phyloP scores from a whole-genome alignment of 2,329 filamentous ascomycete species.

The Conoideocrella luteorostrata region DNA sequence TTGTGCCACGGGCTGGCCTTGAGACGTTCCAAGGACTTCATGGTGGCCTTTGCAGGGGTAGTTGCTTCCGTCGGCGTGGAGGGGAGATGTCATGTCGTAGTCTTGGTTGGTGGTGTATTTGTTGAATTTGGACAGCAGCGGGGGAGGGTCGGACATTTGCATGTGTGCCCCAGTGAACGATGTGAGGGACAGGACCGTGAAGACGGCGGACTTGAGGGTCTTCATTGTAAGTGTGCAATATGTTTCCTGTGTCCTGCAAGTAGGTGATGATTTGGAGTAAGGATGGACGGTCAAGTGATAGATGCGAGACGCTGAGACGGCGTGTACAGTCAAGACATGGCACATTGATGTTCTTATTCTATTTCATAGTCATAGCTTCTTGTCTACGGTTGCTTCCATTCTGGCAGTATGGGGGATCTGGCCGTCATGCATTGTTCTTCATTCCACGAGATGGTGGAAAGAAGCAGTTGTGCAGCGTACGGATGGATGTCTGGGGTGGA shows the following conservation, averaged over 20 bases:
- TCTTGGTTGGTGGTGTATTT: constrained; percentile 47
- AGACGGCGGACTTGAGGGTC: constrained; percentile 28
- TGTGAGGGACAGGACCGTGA: constrained; percentile 11
- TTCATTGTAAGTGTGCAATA: constrained; percentile 32
- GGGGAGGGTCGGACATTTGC: constrained; percentile 46
- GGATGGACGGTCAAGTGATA: too few species aligned
- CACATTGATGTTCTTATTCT: neutral
- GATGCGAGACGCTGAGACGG: neutral
- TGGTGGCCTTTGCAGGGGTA: constrained; percentile 70
- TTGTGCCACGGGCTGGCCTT: constrained; percentile 47
- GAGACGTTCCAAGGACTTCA: constrained; percentile 38
- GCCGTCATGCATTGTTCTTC: neutral
- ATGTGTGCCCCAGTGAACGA: constrained; percentile 40
- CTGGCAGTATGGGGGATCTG: too few species aligned
- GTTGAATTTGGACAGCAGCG: constrained; percentile 48
- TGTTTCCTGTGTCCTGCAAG: too few species aligned
- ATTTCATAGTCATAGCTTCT: too few species aligned
- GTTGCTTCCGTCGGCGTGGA: constrained; percentile 53
- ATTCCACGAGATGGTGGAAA: neutral
- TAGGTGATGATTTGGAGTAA: too few species aligned
- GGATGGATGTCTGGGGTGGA: neutral
- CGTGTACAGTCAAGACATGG: neutral
- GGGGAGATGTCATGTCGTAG: constrained; percentile 66
- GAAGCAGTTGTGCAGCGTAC: neutral
- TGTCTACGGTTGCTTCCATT: too few species aligned